Evolutionary conservation across 2,329 filamentous ascomycete species (phyloP).

Genomic region (Arthrobotrys conoides): DNA sequence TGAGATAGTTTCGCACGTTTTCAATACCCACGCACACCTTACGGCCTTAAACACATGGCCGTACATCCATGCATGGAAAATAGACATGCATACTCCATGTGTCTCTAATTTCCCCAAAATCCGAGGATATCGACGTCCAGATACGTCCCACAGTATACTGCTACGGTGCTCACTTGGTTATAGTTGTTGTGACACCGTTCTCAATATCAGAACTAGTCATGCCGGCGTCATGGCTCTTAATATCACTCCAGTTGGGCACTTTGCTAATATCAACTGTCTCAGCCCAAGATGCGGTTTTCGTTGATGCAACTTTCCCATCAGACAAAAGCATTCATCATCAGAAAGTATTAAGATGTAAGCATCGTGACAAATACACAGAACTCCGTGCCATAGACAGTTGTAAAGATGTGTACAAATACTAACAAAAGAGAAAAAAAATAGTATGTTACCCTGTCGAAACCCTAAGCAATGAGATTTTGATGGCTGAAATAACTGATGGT

Average conservation of each 20-base stretch:
- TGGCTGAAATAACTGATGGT: background rate
- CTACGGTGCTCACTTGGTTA: background rate
- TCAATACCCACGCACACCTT: background rate
- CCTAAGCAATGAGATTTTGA: background rate
- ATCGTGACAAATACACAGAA: background rate
- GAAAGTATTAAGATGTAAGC: slow-evolving; percentile 5
- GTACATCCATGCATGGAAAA: background rate
- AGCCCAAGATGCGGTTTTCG: slow-evolving; percentile 13
- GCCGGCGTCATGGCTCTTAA: background rate
- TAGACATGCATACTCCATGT: background rate
- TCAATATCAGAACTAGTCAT: background rate
- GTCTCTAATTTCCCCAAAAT: too few species aligned
- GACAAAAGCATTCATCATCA: background rate
- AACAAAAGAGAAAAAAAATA: background rate
- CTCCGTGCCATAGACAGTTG: too few species aligned
- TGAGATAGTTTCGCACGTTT: slow-evolving; percentile 1
- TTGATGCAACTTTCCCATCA: background rate
- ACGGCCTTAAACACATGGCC: background rate
- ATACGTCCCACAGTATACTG: background rate
- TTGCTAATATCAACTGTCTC: background rate
- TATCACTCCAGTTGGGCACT: background rate
- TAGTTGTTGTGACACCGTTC: too few species aligned
- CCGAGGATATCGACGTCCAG: too few species aligned
- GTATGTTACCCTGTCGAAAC: slow-evolving; percentile 1
- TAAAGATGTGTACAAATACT: background rate